Percentiles rank a stretch among this genome's conserved stretches.
These are phyloP conservation scores for Bifiguratus adelaidae DNA, from an alignment of 192 early-diverging fungal genomes.

Conservation along the genomic window DNA sequence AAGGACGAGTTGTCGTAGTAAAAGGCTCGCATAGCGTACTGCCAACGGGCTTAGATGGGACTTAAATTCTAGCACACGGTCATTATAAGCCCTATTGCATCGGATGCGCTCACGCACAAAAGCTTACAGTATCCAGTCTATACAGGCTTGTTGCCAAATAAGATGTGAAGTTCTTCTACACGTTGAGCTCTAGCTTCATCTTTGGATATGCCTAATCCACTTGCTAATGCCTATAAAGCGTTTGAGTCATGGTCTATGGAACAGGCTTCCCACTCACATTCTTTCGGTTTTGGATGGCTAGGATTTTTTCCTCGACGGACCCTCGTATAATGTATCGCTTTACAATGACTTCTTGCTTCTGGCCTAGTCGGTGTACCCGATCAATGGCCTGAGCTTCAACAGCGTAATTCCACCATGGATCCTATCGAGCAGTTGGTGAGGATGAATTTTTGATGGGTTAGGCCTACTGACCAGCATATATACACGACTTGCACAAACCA, in stretches of 20 bases:
- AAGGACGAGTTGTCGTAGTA: constrained; percentile 49
- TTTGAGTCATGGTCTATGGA: background rate
- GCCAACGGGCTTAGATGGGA: too few species aligned
- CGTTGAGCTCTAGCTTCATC: constrained; percentile 22
- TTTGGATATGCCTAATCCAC: constrained; percentile 33
- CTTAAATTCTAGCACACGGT: too few species aligned
- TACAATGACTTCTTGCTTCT: constrained; percentile 30
- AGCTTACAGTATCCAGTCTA: too few species aligned
- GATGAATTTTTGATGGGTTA: constrained; percentile 12
- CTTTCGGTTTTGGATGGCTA: constrained; percentile 41
- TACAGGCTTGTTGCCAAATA: constrained; percentile 18
- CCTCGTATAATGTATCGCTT: constrained; percentile 19
- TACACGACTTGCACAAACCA: constrained; percentile 59
- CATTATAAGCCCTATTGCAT: too few species aligned
- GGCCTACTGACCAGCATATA: constrained; percentile 47
- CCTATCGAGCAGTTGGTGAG: constrained; percentile 41
- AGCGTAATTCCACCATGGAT: constrained; percentile 72
- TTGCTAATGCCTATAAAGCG: constrained; percentile 27
- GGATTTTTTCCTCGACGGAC: constrained; percentile 41
- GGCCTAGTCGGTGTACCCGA: constrained; percentile 76
- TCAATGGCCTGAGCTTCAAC: constrained; percentile 76
- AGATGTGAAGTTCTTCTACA: constrained; percentile 33
- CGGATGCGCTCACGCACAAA: too few species aligned
- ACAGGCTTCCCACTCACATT: constrained; percentile 6
- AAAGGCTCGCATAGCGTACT: constrained; percentile 83